Evolutionary conservation across 345 rosid species (phyloP).

Genomic region (Cardiospermum halicacabum): DNA sequence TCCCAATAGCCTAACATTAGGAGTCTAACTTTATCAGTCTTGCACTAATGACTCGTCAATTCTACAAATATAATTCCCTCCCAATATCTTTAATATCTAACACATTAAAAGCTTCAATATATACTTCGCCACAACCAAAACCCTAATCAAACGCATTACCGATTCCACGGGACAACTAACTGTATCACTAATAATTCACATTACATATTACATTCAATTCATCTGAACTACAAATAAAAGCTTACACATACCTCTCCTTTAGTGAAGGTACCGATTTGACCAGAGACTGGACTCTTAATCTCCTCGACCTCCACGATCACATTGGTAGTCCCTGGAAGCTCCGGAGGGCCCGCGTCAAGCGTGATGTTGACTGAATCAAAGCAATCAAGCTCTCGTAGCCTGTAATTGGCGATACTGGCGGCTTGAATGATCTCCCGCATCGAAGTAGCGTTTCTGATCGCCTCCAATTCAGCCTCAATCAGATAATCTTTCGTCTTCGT

Average conservation of each 20-base stretch:
- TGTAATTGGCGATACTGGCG: conserved; percentile 50
- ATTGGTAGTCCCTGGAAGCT: conserved; percentile 82
- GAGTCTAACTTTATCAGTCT: neutral
- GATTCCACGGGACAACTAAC: neutral
- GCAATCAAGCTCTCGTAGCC: conserved; percentile 60
- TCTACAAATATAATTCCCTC: neutral
- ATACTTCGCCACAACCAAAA: neutral
- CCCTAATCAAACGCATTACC: neutral
- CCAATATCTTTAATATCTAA: neutral
- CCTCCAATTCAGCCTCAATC: conserved; percentile 62
- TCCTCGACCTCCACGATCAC: conserved; percentile 72
- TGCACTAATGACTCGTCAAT: neutral
- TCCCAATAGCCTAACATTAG: too few species aligned
- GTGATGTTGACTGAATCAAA: conserved; percentile 79
- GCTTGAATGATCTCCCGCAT: conserved; percentile 76
- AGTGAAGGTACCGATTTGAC: conserved; percentile 69
- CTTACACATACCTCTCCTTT: conserved; percentile 54
- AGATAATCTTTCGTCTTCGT: conserved; percentile 68
- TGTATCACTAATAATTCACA: neutral
- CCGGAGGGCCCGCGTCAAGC: conserved; percentile 83
- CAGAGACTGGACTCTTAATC: conserved; percentile 47
- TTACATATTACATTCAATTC: neutral
- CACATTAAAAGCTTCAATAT: neutral
- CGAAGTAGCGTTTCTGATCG: conserved; percentile 50
- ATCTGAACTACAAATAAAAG: neutral